A percentile compares a stretch with the other conserved stretches of the same genome.
These are phyloP conservation scores for Lophiotrema nucula DNA, from an alignment of 495 filamentous ascomycete species.

Conservation along the genomic window DNA sequence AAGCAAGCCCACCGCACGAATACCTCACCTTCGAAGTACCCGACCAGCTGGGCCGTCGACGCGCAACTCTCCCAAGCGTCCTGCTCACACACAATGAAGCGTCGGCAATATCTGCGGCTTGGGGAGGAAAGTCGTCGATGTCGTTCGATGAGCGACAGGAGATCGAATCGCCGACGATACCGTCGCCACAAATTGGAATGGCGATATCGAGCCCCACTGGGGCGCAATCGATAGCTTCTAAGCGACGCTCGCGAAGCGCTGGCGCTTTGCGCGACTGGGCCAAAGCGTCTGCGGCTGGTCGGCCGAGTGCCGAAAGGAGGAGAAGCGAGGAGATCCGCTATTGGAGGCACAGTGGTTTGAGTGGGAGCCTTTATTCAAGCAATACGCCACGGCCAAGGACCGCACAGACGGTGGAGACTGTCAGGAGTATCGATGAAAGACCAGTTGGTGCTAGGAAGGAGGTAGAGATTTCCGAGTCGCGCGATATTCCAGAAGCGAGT, in stretches of 20 bases:
- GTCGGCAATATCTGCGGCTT: slow-evolving; percentile 2
- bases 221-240: slow-evolving; percentile 17
- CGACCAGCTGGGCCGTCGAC: slow-evolving; percentile 5
- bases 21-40: slow-evolving; percentile 28
- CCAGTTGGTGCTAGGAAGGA: background rate
- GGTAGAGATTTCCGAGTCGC: background rate
- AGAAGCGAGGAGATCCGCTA: slow-evolving; percentile 35
- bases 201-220: slow-evolving; percentile 31
- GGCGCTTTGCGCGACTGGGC: slow-evolving; percentile 34
- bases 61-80: slow-evolving; percentile 34
- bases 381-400: slow-evolving; percentile 19
- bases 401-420: slow-evolving; percentile 24
- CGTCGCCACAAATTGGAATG: slow-evolving; percentile 31
- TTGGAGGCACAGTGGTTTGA: slow-evolving; percentile 30
- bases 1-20: slow-evolving; percentile 28
- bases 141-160: slow-evolving; percentile 22
- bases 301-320: slow-evolving; percentile 14
- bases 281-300: slow-evolving; percentile 4
- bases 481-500: background rate
- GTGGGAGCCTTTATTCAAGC: slow-evolving; percentile 28
- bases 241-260: slow-evolving; percentile 35
- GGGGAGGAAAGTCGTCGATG: slow-evolving; percentile 2
- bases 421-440: slow-evolving; percentile 1
- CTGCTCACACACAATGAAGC: slow-evolving; percentile 22
- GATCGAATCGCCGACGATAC: slow-evolving; percentile 13